These are phyloP conservation scores for Alternaria sp. DNA, from an alignment of 2,329 filamentous ascomycete species.

Conservation along the genomic window DNA sequence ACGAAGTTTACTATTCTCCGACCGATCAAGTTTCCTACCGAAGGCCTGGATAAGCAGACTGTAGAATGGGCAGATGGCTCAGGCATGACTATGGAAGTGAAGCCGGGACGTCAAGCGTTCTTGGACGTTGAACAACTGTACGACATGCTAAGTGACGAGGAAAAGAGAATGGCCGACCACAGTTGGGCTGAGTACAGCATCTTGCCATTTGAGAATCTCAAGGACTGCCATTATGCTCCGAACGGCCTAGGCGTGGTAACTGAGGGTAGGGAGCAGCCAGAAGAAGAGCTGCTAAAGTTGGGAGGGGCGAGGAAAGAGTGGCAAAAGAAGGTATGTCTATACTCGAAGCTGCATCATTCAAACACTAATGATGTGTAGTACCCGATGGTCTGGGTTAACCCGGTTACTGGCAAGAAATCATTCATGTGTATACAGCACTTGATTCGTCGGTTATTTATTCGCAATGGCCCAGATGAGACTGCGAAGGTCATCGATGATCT, in stretches of 20 bases:
- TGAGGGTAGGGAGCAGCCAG: background rate
- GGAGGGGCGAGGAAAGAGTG: background rate
- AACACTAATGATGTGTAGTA: background rate
- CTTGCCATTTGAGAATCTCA: background rate
- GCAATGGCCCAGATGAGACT: background rate
- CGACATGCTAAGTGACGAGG: constrained; percentile 4
- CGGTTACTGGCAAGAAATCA: background rate
- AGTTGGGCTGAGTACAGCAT: constrained; percentile 1
- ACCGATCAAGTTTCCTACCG: background rate
- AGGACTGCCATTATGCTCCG: background rate
- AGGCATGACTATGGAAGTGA: background rate
- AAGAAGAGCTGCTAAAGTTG: background rate
- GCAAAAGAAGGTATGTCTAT: constrained; percentile 3
- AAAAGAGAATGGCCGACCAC: constrained; percentile 1
- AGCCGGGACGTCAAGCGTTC: background rate
- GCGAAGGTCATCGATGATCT: background rate
- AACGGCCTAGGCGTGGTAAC: constrained; percentile 1
- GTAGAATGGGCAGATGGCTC: constrained; percentile 6
- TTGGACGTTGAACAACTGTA: background rate
- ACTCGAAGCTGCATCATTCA: background rate
- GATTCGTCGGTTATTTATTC: background rate
- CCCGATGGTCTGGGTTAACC: constrained; percentile 4
- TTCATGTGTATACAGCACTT: background rate
- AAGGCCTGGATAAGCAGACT: background rate
- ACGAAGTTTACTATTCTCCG: background rate